Evolutionary conservation across 495 filamentous ascomycete species (phyloP).

Genomic region (Xylaria intraflava): DNA sequence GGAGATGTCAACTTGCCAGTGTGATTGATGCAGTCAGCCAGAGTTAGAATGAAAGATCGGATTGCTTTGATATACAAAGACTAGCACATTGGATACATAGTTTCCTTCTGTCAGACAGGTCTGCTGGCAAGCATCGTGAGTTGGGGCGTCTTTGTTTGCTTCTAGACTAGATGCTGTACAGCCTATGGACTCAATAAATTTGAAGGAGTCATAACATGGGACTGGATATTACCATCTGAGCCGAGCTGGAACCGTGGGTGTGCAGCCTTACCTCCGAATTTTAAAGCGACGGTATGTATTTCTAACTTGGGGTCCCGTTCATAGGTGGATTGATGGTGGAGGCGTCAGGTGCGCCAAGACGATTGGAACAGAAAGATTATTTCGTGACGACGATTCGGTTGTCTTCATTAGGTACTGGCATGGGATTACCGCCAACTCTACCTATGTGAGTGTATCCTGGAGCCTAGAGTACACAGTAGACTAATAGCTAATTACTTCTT

Average conservation of each 20-base stretch:
- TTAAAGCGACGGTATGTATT: background rate
- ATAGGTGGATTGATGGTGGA: background rate
- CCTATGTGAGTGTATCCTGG: background rate
- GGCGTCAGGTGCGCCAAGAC: background rate
- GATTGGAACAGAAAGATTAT: background rate
- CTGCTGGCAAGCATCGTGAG: background rate
- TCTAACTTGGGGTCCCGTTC: background rate
- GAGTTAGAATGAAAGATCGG: too few relatives aligned
- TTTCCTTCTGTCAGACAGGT: too few relatives aligned
- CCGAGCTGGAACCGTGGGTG: too few relatives aligned
- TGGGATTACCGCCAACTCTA: background rate
- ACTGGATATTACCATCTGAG: too few relatives aligned
- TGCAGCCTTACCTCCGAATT: too few relatives aligned
- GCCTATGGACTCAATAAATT: background rate
- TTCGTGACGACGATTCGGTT: background rate
- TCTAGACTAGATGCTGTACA: background rate
- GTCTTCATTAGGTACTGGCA: background rate
- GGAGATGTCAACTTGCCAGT: too few relatives aligned
- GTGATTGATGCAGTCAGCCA: too few relatives aligned
- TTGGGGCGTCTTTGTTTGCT: background rate
- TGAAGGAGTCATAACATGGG: background rate
- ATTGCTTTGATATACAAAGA: too few relatives aligned
- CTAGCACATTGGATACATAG: too few relatives aligned
- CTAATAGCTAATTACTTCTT: background rate
- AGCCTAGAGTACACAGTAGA: constrained; percentile 2